Evolutionary conservation across 129 eudicot species (phyloP).

Genomic region (Lactuca saligna): DNA sequence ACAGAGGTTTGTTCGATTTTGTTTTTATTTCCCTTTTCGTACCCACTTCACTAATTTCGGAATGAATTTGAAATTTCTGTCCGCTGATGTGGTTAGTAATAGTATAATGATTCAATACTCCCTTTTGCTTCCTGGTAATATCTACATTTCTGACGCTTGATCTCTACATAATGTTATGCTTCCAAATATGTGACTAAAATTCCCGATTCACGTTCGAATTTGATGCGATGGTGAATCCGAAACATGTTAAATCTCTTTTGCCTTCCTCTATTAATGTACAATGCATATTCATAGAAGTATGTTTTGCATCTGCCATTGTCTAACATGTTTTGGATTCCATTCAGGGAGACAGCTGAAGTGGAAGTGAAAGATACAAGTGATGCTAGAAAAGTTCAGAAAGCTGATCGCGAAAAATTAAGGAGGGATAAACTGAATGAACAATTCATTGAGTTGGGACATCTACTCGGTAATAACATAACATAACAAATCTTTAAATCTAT

Average conservation of each 20-base stretch:
- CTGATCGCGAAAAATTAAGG: slow-evolving; percentile 60
- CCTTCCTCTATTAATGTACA: background rate
- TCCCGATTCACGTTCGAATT: background rate
- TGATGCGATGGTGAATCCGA: background rate
- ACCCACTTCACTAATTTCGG: background rate
- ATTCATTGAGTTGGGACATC: slow-evolving; percentile 49
- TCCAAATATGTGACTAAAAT: background rate
- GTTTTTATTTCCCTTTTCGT: background rate
- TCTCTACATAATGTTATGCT: background rate
- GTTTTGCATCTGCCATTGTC: background rate
- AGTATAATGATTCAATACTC: background rate
- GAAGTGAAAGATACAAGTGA: slow-evolving; percentile 41
- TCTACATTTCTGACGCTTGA: background rate
- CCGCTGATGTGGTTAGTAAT: background rate
- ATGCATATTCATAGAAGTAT: background rate
- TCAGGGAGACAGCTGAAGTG: slow-evolving; percentile 42
- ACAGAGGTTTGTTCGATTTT: slow-evolving; percentile 31
- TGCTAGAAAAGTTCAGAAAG: slow-evolving; percentile 58
- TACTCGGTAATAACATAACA: slow-evolving; percentile 41
- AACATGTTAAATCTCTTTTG: background rate
- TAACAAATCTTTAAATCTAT: background rate
- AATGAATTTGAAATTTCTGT: background rate
- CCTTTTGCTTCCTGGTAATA: background rate
- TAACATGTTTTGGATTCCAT: slow-evolving; percentile 13
- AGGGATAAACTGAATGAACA: slow-evolving; percentile 56